These are phyloP conservation scores for Agaricus blazei DNA, from an alignment of 768 basidiomycete species.

Conservation along the genomic window DNA sequence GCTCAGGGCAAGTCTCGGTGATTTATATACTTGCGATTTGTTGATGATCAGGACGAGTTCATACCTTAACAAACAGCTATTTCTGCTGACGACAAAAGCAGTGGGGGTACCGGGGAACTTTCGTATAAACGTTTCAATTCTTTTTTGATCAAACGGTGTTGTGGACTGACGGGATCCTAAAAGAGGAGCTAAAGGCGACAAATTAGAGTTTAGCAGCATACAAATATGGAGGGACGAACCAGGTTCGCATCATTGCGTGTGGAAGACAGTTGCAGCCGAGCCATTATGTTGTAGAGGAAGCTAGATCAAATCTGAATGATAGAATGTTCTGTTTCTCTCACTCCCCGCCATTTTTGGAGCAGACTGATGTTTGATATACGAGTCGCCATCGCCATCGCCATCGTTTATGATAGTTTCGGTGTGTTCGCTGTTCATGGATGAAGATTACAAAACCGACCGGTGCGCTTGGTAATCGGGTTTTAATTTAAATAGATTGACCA, in stretches of 20 bases:
- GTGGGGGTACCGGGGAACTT: conserved; percentile 5
- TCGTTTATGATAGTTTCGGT: not conserved
- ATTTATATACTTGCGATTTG: conserved; percentile 10
- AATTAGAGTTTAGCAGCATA: conserved; percentile 7
- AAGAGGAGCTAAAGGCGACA: not conserved
- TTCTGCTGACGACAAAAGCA: conserved; percentile 1
- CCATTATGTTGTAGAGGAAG: not conserved
- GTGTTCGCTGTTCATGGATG: not conserved
- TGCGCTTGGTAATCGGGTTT: not conserved
- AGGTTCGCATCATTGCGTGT: conserved; percentile 2
- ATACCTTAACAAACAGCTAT: conserved; percentile 18
- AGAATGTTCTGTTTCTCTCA: conserved; percentile 4
- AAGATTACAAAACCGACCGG: not conserved
- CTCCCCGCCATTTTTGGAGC: not conserved
- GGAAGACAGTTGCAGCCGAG: not conserved
- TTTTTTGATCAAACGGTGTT: conserved; percentile 7
- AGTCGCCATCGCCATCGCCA: not conserved
- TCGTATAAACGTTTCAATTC: conserved; percentile 1
- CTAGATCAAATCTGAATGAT: conserved; percentile 4
- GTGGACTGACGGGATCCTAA: conserved; percentile 1
- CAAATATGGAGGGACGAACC: not conserved
- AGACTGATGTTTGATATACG: not conserved
- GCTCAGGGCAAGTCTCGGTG: not conserved
- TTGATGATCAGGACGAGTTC: conserved; percentile 22
- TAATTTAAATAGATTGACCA: not conserved